Conservation (phyloP, 768 basidiomycete species). For the Boletus pseudopeckii region DNA sequence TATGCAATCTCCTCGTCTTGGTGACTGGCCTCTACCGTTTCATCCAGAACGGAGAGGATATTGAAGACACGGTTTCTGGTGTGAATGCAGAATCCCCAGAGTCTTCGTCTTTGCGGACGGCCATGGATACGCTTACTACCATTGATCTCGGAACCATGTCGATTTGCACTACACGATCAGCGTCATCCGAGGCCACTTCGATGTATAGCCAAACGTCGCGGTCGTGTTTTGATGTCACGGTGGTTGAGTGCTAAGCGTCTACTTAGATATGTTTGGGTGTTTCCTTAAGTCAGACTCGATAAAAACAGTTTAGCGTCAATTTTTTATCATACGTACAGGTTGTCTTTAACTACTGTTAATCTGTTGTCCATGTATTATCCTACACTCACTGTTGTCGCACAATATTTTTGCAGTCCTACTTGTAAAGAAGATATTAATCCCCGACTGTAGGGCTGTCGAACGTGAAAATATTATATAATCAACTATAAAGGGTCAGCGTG, state of each 20-base stretch:
- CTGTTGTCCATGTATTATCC: not conserved
- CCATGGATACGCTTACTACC: slow-evolving; percentile 6
- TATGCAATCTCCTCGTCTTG: slow-evolving; percentile 17
- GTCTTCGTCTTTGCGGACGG: not conserved
- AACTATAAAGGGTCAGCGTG: too few species aligned
- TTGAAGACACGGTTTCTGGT: not conserved
- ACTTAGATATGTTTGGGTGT: too few species aligned
- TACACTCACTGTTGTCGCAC: not conserved
- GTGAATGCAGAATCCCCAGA: not conserved
- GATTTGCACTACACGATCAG: not conserved
- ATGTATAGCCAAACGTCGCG: not conserved
- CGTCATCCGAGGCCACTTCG: not conserved
- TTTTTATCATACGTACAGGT: too few species aligned
- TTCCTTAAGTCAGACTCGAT: too few species aligned
- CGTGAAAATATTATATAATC: too few species aligned
- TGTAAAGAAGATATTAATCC: too few species aligned
- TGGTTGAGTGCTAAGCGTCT: not conserved
- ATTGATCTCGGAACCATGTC: slow-evolving; percentile 7
- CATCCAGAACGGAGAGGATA: slow-evolving; percentile 3
- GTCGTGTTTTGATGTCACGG: slow-evolving; percentile 1
- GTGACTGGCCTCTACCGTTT: slow-evolving; percentile 12
- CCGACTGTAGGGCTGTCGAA: too few species aligned
- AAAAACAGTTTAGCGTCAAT: not conserved
- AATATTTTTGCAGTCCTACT: too few species aligned
- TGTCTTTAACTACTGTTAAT: too few species aligned